Evolutionary conservation across 1,284 basidiomycete genomes (phyloP).

Genomic region (Tilletia setariae): DNA sequence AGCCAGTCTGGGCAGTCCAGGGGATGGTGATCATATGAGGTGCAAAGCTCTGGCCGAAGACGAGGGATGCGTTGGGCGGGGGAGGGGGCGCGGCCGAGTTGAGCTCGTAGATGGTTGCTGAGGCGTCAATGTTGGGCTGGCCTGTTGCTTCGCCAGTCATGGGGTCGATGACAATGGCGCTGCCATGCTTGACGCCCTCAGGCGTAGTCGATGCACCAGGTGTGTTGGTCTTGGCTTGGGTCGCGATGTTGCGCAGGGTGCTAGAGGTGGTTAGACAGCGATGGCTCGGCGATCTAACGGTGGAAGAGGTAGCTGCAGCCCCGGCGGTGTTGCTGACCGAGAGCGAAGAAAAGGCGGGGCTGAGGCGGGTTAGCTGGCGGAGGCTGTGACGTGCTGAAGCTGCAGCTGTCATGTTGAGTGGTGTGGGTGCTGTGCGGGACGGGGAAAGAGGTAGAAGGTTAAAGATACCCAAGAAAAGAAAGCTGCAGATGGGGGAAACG

Average conservation of each 20-base stretch:
- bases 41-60: slow-evolving; percentile 64
- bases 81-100: slow-evolving; percentile 29
- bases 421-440: not conserved
- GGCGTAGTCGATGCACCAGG: not conserved
- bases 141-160: slow-evolving; percentile 46
- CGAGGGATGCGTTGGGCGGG: slow-evolving; percentile 47
- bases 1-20: slow-evolving; percentile 72
- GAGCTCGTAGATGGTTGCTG: slow-evolving; percentile 24
- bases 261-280: not conserved
- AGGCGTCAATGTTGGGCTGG: slow-evolving; percentile 32
- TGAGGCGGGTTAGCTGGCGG: not conserved
- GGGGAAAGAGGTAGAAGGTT: not conserved
- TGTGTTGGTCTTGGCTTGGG: slow-evolving; percentile 11
- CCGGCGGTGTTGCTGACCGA: not conserved
- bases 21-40: slow-evolving; percentile 89
- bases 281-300: not conserved
- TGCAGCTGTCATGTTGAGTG: not conserved
- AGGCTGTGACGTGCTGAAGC: slow-evolving; percentile 1
- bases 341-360: not conserved
- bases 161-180: slow-evolving; percentile 34
- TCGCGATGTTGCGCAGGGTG: not conserved
- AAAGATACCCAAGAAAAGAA: too few relatives aligned
- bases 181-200: not conserved
- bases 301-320: too few relatives aligned
- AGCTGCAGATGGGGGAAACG: too few relatives aligned